Conservation (phyloP, 2,329 filamentous ascomycete species). For the Penicillium sp. region DNA sequence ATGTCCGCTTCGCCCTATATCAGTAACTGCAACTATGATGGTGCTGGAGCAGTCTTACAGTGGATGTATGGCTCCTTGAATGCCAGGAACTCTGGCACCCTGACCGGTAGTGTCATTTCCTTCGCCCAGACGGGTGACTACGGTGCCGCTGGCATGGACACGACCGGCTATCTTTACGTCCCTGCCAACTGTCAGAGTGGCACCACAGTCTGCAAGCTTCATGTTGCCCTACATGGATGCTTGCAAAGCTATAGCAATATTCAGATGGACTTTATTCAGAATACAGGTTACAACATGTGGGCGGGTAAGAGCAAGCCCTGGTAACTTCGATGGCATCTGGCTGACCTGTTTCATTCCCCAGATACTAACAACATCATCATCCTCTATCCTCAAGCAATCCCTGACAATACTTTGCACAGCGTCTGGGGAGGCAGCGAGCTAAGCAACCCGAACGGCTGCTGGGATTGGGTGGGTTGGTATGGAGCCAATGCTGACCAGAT, state of each 20-base stretch:
- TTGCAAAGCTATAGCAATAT: constrained; percentile 9
- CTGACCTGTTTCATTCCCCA: not conserved
- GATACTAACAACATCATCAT: constrained; percentile 15
- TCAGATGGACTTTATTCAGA: constrained; percentile 10
- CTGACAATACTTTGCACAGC: constrained; percentile 7
- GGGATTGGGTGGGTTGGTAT: constrained; percentile 18
- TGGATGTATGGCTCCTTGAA: constrained; percentile 14
- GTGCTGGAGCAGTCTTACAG: constrained; percentile 14
- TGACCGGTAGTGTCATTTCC: constrained; percentile 6
- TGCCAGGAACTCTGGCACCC: constrained; percentile 6
- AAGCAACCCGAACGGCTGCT: constrained; percentile 14
- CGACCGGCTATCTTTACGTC: constrained; percentile 16
- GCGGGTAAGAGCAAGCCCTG: constrained; percentile 6
- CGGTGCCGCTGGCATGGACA: constrained; percentile 16
- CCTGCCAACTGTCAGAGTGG: constrained; percentile 7
- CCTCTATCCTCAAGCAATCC: constrained; percentile 9
- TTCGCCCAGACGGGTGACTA: constrained; percentile 15
- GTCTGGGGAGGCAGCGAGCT: constrained; percentile 11
- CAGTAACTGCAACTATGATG: constrained; percentile 20
- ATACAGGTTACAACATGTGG: constrained; percentile 18
- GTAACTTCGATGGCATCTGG: not conserved
- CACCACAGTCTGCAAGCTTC: constrained; percentile 12
- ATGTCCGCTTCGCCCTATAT: constrained; percentile 11
- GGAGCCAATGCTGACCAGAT: constrained; percentile 15
- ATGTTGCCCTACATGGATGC: constrained; percentile 20